These are phyloP conservation scores for Myxozyma melibiosi DNA, from an alignment of 805 yeast species.

Conservation along the genomic window DNA sequence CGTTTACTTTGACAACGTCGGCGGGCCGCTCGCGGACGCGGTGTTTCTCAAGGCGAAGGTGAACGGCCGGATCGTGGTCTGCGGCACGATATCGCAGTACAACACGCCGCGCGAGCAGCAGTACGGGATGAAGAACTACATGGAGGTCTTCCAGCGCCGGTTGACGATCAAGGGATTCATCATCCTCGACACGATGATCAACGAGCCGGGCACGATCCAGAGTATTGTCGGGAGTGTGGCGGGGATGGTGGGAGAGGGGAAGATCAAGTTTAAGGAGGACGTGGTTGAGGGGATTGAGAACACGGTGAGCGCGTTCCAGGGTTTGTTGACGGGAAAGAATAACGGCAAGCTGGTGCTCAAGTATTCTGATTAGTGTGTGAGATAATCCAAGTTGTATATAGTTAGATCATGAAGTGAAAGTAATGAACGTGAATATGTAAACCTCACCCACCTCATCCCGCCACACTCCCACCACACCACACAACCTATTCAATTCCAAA, in stretches of 20 bases:
- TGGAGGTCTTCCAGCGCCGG: slow-evolving; percentile 52
- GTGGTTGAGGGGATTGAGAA: slow-evolving; percentile 31
- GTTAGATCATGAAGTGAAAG: too few species aligned
- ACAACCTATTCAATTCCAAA: not conserved
- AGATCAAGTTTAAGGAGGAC: slow-evolving; percentile 21
- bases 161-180: slow-evolving; percentile 58
- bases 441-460: too few species aligned
- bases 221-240: slow-evolving; percentile 16
- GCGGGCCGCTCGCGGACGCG: slow-evolving; percentile 58
- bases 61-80: slow-evolving; percentile 53
- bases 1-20: slow-evolving; percentile 63
- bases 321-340: slow-evolving; percentile 33
- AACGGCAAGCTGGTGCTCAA: slow-evolving; percentile 33
- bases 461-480: too few species aligned
- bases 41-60: slow-evolving; percentile 44
- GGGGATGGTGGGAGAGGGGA: slow-evolving; percentile 16
- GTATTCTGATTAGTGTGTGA: slow-evolving; percentile 9
- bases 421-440: too few species aligned
- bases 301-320: slow-evolving; percentile 25
- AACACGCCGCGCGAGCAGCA: slow-evolving; percentile 46
- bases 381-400: not conserved
- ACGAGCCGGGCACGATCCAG: slow-evolving; percentile 38
- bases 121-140: slow-evolving; percentile 47
- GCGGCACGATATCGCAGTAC: slow-evolving; percentile 66
- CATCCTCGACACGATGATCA: slow-evolving; percentile 47